Evolutionary conservation across 1,284 basidiomycete species (phyloP).

Genomic region (Anthracocystis walkeri): DNA sequence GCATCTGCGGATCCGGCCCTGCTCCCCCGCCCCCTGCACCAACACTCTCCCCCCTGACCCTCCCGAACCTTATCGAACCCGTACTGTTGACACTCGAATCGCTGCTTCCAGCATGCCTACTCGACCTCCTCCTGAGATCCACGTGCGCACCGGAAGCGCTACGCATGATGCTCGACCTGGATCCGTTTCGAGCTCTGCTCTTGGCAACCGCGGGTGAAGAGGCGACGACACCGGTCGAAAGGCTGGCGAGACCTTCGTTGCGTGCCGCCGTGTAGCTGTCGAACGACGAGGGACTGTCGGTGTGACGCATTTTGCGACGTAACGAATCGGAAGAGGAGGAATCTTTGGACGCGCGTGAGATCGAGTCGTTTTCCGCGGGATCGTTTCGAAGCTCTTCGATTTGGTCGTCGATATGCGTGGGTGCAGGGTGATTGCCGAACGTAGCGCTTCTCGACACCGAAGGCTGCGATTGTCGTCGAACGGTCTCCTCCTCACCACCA

Average conservation of each 20-base stretch:
- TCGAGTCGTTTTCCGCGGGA: conserved; percentile 18
- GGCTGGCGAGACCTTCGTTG: conserved; percentile 3
- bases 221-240: neutral
- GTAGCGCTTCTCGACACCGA: conserved; percentile 11
- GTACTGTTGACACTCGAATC: conserved; percentile 1
- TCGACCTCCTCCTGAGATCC: conserved; percentile 12
- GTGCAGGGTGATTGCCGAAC: conserved; percentile 16
- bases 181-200: conserved; percentile 14
- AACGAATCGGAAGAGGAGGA: neutral
- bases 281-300: neutral
- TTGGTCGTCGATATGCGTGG: conserved; percentile 1
- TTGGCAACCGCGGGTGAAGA: conserved; percentile 20
- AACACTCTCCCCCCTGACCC: neutral
- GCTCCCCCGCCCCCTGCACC: neutral
- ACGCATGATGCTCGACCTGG: conserved; percentile 36
- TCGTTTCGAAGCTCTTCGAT: conserved; percentile 23
- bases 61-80: conserved; percentile 2
- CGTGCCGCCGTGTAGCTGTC: neutral
- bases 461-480: neutral
- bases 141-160: conserved; percentile 18
- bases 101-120: conserved; percentile 8
- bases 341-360: conserved; percentile 21
- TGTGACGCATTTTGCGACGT: neutral
- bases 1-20: conserved; percentile 31
- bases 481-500: no score